These are phyloP conservation scores for Gossypium herbaceum DNA, from an alignment of 345 rosid species.

Conservation along the genomic window DNA sequence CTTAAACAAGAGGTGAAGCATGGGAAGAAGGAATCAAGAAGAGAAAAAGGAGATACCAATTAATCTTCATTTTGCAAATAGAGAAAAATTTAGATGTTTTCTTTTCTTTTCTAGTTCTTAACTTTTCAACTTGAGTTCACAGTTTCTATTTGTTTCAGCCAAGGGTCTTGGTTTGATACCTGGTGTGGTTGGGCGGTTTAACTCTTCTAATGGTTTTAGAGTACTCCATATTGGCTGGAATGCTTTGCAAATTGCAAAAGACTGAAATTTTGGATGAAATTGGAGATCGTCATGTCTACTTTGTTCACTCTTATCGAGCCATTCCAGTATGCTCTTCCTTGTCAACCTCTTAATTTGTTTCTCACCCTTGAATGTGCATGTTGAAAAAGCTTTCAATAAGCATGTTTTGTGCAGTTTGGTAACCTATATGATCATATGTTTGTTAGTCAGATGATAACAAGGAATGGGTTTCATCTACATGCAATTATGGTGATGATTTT, in stretches of 20 bases:
- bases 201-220: constrained; percentile 64
- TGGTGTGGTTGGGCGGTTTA: constrained; percentile 80
- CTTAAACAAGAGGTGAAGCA: not conserved
- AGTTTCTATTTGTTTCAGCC: constrained; percentile 38
- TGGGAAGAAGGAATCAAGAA: not conserved
- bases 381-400: not conserved
- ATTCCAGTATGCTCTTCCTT: constrained; percentile 50
- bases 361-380: not conserved
- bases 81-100: not conserved
- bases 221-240: constrained; percentile 99
- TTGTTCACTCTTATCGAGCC: constrained; percentile 95
- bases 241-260: constrained; percentile 71
- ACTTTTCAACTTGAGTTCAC: constrained; percentile 7
- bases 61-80: not conserved
- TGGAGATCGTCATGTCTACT: constrained; percentile 77
- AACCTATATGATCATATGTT: constrained; percentile 8
- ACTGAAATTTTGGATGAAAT: constrained; percentile 76
- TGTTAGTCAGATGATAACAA: constrained; percentile 64
- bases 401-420: constrained; percentile 5
- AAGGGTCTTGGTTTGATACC: constrained; percentile 93
- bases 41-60: not conserved
- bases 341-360: constrained; percentile 1
- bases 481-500: constrained; percentile 74
- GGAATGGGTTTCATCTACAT: constrained; percentile 88
- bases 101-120: not conserved